Base-by-base conservation (phyloP, 2,329 filamentous ascomycete genomes). In the Akanthomyces dipterigenus region DNA sequence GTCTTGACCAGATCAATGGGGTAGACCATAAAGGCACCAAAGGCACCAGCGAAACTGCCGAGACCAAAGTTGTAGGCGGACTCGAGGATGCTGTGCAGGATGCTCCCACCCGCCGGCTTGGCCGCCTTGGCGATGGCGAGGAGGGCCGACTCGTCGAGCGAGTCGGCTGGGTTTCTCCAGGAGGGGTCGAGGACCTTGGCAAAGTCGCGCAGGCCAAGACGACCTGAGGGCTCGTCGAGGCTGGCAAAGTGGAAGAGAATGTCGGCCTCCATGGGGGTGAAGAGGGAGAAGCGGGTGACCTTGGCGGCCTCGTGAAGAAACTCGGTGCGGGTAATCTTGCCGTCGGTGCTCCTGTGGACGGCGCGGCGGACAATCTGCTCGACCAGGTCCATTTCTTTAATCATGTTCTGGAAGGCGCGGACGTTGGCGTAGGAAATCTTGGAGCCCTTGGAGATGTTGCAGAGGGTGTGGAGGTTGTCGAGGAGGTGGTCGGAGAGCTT, bases 1-100 rank as follows among this genome's bases (percentile, higher is more conserved):
- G 95, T 99, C 84, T 99, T 99, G 75, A 99, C 95, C 64, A 99
- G 79, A 78, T 99, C 95, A 71, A 99, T 98, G 26, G 95, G 95
- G 74, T 99, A 99, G 59, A 99, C 95, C 91, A 99, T 97, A 74
- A 99, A 98, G 14, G 95, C 95, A 73, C 95, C 95, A 72, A 99
- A 99, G 11, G 95, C 95, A 76, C 95, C 95, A 8, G 95, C 95
- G 67, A 96, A 67, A 72, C 90, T 92, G 63, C 95, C 95, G 7
- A 99, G 85, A 3, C 80, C 86, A 72, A 99, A 99, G 80, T 96
- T 93, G 75, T 97, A 96, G 2, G 81, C 84, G 1, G 93, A 96
- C 71, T 93, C 68, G 45, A 70, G 61, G 36, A 91, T 72, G 60
- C 84, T 78, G 65, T 86, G 77, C 18, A 96, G 67, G 64, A 92